Conservation (phyloP, 1,284 basidiomycete genomes). For the Singerocomus rubriflavus region DNA sequence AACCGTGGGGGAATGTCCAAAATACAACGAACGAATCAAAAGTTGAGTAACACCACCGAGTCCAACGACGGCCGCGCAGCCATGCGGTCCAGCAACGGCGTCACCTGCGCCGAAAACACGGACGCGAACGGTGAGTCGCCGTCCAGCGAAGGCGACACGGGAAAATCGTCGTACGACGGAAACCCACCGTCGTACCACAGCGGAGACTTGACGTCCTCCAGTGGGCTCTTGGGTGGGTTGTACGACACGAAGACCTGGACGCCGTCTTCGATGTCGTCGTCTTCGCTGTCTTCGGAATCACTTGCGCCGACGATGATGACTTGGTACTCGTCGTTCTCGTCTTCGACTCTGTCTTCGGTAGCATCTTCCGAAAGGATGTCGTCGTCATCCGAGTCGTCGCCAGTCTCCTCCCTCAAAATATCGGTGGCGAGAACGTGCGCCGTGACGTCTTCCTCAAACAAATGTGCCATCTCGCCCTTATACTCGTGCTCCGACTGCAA, state of each 20-base stretch:
- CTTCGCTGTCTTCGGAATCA: not conserved
- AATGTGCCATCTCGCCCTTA: conserved; percentile 18
- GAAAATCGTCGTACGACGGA: conserved; percentile 4
- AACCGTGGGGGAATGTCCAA: too few relatives aligned
- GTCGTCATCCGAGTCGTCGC: conserved; percentile 7
- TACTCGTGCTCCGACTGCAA: conserved; percentile 25
- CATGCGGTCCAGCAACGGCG: conserved; percentile 5
- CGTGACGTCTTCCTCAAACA: conserved; percentile 24
- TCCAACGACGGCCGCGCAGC: conserved; percentile 13
- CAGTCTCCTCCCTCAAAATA: conserved; percentile 14
- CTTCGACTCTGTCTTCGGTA: conserved; percentile 1
- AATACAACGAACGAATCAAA: not conserved
- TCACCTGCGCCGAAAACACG: conserved; percentile 20
- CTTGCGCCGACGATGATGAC: conserved; percentile 3
- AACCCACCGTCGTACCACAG: not conserved
- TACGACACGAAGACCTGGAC: not conserved
- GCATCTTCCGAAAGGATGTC: conserved; percentile 13
- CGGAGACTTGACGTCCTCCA: conserved; percentile 10
- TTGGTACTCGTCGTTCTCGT: conserved; percentile 2
- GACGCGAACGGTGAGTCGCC: conserved; percentile 4
- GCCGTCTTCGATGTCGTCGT: not conserved
- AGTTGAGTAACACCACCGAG: conserved; percentile 10
- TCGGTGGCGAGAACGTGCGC: conserved; percentile 18
- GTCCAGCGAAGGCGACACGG: conserved; percentile 10
- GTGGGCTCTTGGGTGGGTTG: conserved; percentile 7